phyloP scores from a whole-genome alignment of 1,284 basidiomycete species.

The Anthracocystis panici-leucophaei region DNA sequence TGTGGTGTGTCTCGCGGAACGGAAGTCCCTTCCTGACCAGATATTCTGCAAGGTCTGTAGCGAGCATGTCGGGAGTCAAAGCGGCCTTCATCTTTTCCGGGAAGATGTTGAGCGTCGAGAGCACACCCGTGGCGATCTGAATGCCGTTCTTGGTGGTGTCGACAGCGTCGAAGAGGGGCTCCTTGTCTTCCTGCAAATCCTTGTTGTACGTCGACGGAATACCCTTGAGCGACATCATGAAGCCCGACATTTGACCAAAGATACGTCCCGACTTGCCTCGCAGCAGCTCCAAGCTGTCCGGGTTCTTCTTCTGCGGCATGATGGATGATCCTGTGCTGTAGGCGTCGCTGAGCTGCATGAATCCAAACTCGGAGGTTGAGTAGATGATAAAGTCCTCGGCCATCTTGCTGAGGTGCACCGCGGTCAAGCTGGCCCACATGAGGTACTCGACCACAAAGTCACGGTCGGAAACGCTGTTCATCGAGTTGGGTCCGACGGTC shows the following conservation, averaged over 20 bases:
- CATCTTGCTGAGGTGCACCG: constrained; percentile 92
- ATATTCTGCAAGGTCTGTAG: constrained; percentile 97
- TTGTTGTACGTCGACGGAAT: constrained; percentile 99
- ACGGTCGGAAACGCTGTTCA: constrained; percentile 86
- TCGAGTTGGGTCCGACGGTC: constrained; percentile 67
- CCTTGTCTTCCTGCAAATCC: constrained; percentile 98
- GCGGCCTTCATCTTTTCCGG: constrained; percentile 88
- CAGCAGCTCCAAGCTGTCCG: constrained; percentile 92
- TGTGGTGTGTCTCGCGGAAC: constrained; percentile 98
- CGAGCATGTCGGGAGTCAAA: constrained; percentile 94
- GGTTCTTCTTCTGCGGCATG: constrained; percentile 99
- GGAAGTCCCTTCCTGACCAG: constrained; percentile 95
- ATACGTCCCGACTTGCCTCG: constrained; percentile 94
- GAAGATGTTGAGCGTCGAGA: constrained; percentile 86
- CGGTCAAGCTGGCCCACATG: constrained; percentile 93
- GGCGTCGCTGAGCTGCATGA: constrained; percentile 91
- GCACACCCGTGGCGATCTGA: constrained; percentile 92
- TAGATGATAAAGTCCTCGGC: constrained; percentile 97
- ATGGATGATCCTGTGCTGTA: constrained; percentile 99
- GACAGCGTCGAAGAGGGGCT: constrained; percentile 93
- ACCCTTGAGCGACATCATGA: constrained; percentile 97
- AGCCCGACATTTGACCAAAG: constrained; percentile 97
- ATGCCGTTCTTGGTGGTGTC: constrained; percentile 91
- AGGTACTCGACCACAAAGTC: constrained; percentile 97
- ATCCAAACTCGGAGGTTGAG: constrained; percentile 95